Evolutionary conservation across 306 rosid genomes (phyloP), one percentile per base, ranked within the genome.

Genomic region (Cotoneaster glaucophyllus): DNA sequence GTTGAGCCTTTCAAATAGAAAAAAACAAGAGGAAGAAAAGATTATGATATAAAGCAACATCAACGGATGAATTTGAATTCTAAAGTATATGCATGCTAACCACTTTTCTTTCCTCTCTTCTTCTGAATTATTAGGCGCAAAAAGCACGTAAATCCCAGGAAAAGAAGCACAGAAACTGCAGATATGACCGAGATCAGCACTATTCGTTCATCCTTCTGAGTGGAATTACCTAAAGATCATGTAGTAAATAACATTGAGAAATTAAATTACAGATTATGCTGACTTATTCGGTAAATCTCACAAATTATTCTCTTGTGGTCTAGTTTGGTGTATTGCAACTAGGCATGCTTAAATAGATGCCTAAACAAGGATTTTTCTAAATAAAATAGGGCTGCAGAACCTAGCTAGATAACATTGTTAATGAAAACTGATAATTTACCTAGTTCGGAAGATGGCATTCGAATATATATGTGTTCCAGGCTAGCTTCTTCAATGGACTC

Each of bases 371-470:
- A 37, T 37, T 34, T 29, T 34, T 25, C 41, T 37, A 7, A 7
- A 37, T 37, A 37, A 37, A 37, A 37, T 7, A 37, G 41, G 41
- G 41, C 41, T 37, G 41, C 41, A 37, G 10, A 37, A 37, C 41
- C 41, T 37, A 37, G 41, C 41, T 37, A 37, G 41, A 37, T 7
- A 37, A 37, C 41, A 37, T 37, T 37, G 44, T 41, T 41, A 9
- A 41, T 41, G 44, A 41, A 41, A 41, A 9, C 11, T 41, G 44
- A 41, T 41, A 12, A 25, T 5, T 50, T 74, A 82, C 62, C 84
- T 26, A 84, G 34, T 26, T 75, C 86, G 50, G 87, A 74, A 65
- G 65, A 79, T 63, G 79, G 44, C 86, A 83, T 61, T 44, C 86
- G 54, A 53, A 84, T 29, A 64, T 83, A 70, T 6, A 86, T 39